A percentile compares a stretch with the other conserved stretches of the same genome.
These are phyloP conservation scores for Pichia occidentalis DNA, from an alignment of 805 yeast species.

Conservation along the genomic window DNA sequence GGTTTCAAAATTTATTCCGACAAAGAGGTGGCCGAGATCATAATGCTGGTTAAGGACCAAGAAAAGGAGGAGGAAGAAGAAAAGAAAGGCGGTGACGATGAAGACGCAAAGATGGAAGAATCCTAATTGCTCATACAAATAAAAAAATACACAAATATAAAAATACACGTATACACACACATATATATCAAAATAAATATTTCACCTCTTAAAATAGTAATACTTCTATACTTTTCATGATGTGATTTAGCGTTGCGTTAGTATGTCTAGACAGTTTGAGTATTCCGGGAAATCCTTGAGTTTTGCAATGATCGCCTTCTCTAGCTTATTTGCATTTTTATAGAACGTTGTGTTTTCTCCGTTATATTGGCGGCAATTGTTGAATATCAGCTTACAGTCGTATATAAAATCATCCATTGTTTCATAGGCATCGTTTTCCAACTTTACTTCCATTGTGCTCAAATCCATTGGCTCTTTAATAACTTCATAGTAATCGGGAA, in stretches of 20 bases:
- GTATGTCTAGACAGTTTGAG: conserved; percentile 64
- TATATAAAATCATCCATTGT: conserved; percentile 86
- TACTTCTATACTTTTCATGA: background rate
- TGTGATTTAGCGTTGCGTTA: conserved; percentile 15
- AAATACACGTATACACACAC: background rate
- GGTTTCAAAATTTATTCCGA: conserved; percentile 86
- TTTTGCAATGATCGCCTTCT: conserved; percentile 77
- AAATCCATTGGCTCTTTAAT: conserved; percentile 98
- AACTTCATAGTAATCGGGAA: conserved; percentile 91
- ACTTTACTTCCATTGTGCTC: conserved; percentile 87
- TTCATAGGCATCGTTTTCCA: conserved; percentile 87
- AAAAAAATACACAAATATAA: conserved; percentile 2
- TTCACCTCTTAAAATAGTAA: too few species aligned
- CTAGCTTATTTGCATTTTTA: conserved; percentile 91
- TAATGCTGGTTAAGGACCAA: conserved; percentile 68
- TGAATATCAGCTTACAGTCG: conserved; percentile 79
- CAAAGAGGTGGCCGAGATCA: conserved; percentile 74
- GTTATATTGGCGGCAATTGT: conserved; percentile 88
- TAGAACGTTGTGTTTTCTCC: conserved; percentile 92
- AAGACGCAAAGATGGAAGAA: conserved; percentile 11
- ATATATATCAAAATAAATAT: conserved; percentile 1
- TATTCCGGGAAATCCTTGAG: conserved; percentile 90
- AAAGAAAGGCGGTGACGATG: background rate
- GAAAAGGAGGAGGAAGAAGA: conserved; percentile 38
- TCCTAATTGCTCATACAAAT: background rate